These are phyloP conservation scores for Vaccinium myrtillus DNA, from an alignment of 148 eudicot genomes.

Conservation along the genomic window DNA sequence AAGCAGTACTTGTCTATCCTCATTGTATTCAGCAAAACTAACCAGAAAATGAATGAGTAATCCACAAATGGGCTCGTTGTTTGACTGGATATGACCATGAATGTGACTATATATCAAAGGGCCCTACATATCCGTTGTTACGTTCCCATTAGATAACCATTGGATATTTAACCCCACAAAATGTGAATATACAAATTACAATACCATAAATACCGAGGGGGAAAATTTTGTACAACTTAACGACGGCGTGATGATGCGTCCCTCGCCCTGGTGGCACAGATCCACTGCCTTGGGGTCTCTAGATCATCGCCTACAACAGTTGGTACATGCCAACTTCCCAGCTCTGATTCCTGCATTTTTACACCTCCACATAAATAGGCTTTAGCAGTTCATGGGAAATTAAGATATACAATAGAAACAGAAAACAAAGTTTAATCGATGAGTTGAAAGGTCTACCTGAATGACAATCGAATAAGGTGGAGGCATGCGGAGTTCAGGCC, in stretches of 20 bases:
- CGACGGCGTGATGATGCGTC: background rate
- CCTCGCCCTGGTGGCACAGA: slow-evolving; percentile 60
- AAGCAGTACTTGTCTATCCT: too few relatives aligned
- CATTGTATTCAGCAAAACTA: too few relatives aligned
- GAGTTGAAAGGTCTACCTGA: slow-evolving; percentile 40
- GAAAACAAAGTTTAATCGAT: background rate
- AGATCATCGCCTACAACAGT: slow-evolving; percentile 73
- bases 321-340: slow-evolving; percentile 87
- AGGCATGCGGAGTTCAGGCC: slow-evolving; percentile 69
- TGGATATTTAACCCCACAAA: too few relatives aligned
- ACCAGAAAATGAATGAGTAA: too few relatives aligned
- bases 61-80: too few relatives aligned
- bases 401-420: background rate
- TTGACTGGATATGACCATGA: too few relatives aligned
- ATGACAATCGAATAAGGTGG: slow-evolving; percentile 82
- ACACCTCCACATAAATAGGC: slow-evolving; percentile 2
- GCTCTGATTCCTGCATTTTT: slow-evolving; percentile 65
- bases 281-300: slow-evolving; percentile 74
- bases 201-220: background rate
- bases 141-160: too few relatives aligned
- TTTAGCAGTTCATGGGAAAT: background rate
- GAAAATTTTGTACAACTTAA: background rate
- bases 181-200: too few relatives aligned
- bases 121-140: too few relatives aligned
- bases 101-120: too few relatives aligned